phyloP scores from a whole-genome alignment of 139 green algal species.

The Coccomyxa sp. region DNA sequence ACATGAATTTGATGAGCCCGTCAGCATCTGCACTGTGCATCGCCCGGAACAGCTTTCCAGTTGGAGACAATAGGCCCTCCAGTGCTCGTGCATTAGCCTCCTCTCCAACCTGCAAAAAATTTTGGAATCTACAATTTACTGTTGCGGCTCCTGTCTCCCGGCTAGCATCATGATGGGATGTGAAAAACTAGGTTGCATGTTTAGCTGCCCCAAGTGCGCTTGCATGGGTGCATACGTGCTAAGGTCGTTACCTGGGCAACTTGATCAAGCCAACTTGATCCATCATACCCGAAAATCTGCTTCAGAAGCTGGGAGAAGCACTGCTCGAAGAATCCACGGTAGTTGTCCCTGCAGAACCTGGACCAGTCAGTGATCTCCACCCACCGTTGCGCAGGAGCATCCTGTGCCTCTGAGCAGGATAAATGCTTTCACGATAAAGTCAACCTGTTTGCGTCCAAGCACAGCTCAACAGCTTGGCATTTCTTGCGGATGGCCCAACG shows the following conservation, averaged over 20 bases:
- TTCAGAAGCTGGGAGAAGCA: conserved; percentile 71
- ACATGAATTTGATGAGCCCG: conserved; percentile 65
- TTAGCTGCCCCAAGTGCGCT: background rate
- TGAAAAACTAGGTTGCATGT: background rate
- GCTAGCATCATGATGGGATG: background rate
- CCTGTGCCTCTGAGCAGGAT: background rate
- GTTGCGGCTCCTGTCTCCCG: background rate
- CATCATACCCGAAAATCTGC: conserved; percentile 75
- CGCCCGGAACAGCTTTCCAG: conserved; percentile 59
- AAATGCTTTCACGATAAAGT: background rate
- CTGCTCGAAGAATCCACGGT: conserved; percentile 76
- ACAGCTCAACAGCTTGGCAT: conserved; percentile 63
- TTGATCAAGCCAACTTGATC: conserved; percentile 62
- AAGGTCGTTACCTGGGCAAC: conserved; percentile 43
- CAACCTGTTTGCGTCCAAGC: conserved; percentile 55
- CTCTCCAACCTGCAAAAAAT: conserved; percentile 27
- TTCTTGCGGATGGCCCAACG: background rate
- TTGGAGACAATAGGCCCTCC: conserved; percentile 54
- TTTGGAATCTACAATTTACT: background rate
- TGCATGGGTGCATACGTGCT: background rate
- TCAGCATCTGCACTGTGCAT: conserved; percentile 69
- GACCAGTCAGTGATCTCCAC: background rate
- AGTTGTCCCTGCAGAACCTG: conserved; percentile 62
- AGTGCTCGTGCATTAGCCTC: conserved; percentile 57
- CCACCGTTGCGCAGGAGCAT: no score